These are phyloP conservation scores for Dactylellina cionopaga DNA, from an alignment of 2,329 filamentous ascomycete genomes.

Conservation along the genomic window DNA sequence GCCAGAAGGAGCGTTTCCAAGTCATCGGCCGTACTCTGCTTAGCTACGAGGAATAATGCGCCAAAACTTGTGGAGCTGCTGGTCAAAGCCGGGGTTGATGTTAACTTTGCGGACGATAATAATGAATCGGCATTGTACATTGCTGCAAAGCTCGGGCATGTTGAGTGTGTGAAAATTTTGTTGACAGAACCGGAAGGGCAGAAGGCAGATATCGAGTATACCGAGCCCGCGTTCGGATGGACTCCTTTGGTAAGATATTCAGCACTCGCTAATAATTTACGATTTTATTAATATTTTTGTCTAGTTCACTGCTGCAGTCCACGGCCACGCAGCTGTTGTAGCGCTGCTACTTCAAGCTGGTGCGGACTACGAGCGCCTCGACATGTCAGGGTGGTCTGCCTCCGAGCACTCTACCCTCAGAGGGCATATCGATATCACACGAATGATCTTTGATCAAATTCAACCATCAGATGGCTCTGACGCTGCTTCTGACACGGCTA, in stretches of 20 bases:
- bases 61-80: conserved; percentile 84
- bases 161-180: conserved; percentile 79
- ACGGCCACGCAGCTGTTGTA: conserved; percentile 80
- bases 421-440: conserved; percentile 84
- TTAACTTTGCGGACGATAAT: conserved; percentile 90
- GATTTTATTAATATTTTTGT: neutral
- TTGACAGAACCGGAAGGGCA: conserved; percentile 76
- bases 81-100: conserved; percentile 87
- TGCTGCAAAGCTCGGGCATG: conserved; percentile 86
- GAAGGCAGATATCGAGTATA: conserved; percentile 78
- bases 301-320: conserved; percentile 77
- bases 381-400: conserved; percentile 92
- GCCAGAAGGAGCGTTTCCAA: conserved; percentile 75
- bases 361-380: conserved; percentile 76
- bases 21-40: conserved; percentile 84
- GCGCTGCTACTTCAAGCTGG: conserved; percentile 80
- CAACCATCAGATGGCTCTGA: conserved; percentile 58
- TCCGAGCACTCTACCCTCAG: conserved; percentile 91
- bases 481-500: conserved; percentile 58
- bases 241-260: conserved; percentile 77
- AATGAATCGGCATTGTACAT: conserved; percentile 93
- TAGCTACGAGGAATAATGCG: conserved; percentile 90
- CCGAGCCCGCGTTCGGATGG: conserved; percentile 89
- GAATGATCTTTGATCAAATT: conserved; percentile 55
- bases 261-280: neutral